phyloP scores from a whole-genome alignment of 169 alveolate species.

The Amoebophrya sp. region DNA sequence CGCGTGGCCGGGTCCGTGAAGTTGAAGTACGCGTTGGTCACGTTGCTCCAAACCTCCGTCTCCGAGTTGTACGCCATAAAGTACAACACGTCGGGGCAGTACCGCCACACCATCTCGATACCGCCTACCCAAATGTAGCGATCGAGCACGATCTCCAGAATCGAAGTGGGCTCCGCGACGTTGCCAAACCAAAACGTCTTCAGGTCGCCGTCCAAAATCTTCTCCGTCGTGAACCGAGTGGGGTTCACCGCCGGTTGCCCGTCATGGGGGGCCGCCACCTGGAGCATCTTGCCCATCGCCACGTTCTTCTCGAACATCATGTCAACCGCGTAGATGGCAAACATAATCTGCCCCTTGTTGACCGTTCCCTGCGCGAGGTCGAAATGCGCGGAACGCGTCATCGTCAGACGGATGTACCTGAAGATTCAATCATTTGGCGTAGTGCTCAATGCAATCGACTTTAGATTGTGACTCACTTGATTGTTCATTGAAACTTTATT shows the following conservation, averaged over 20 bases:
- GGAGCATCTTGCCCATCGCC: neutral
- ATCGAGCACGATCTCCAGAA: neutral
- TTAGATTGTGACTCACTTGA: no score
- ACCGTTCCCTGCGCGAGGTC: neutral
- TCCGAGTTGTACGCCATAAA: neutral
- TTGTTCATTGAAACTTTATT: no score
- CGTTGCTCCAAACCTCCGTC: neutral
- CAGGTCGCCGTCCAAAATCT: neutral
- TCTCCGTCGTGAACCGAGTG: neutral
- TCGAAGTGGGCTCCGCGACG: neutral
- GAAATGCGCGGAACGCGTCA: neutral
- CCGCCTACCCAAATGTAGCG: neutral
- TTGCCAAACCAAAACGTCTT: neutral
- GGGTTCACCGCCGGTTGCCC: neutral
- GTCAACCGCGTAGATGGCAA: neutral
- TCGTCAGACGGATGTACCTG: neutral
- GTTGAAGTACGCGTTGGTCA: neutral
- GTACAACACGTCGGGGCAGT: neutral
- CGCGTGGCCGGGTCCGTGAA: neutral
- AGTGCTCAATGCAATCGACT: no score
- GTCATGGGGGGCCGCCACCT: neutral
- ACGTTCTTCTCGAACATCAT: neutral
- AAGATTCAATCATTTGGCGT: no score
- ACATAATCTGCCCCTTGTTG: neutral
- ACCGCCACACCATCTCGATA: neutral